Evolutionary conservation across 1,284 basidiomycete species (phyloP).

Genomic region (Lignosus rhinocerotis): DNA sequence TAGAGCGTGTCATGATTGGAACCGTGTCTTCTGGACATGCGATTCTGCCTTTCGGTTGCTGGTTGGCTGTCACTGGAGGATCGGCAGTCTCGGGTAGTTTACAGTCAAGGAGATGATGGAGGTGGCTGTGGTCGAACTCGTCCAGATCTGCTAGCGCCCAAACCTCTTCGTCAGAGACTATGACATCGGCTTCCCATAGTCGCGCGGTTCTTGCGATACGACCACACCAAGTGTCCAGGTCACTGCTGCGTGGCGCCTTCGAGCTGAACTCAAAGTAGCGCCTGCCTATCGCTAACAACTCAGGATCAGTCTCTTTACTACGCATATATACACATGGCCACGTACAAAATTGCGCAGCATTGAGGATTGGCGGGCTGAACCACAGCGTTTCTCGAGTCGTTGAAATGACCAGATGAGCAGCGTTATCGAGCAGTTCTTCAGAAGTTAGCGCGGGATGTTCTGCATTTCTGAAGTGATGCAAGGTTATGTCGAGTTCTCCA

Average conservation of each 20-base stretch:
- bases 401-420: background rate
- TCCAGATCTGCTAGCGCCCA: slow-evolving; percentile 19
- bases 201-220: background rate
- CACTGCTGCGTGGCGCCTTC: background rate
- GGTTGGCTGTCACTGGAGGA: background rate
- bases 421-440: background rate
- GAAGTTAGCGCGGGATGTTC: background rate
- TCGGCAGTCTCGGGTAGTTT: background rate
- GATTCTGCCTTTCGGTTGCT: background rate
- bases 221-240: background rate
- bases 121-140: slow-evolving; percentile 20
- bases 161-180: slow-evolving; percentile 10
- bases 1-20: background rate
- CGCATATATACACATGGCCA: background rate
- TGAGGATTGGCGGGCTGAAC: background rate
- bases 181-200: slow-evolving; percentile 14
- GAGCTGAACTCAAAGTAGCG: background rate
- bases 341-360: background rate
- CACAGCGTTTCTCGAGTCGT: background rate
- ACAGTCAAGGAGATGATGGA: slow-evolving; percentile 4
- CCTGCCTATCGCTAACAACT: background rate
- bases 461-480: background rate
- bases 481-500: background rate
- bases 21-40: background rate
- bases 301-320: background rate